Percentiles rank a stretch among this genome's conserved stretches.
phyloP scores from a whole-genome alignment of 345 rosid genomes.

The Nephelium lappaceum region DNA sequence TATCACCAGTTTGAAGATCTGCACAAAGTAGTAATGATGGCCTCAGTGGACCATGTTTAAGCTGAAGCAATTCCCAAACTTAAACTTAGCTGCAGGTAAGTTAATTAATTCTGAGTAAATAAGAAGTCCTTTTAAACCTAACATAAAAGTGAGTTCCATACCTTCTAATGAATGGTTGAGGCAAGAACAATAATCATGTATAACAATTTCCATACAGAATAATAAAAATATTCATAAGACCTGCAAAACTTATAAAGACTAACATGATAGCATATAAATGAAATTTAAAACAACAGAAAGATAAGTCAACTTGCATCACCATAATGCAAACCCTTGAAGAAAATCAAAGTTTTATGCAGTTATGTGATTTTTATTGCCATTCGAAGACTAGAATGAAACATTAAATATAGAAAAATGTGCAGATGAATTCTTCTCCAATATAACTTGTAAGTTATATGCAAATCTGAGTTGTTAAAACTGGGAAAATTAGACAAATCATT shows the following conservation, averaged over 20 bases:
- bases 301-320: background rate
- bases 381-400: background rate
- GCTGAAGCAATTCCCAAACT: constrained; percentile 21
- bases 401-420: background rate
- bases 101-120: background rate
- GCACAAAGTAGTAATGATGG: constrained; percentile 13
- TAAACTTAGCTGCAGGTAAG: constrained; percentile 8
- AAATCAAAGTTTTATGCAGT: background rate
- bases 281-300: constrained; percentile 9
- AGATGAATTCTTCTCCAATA: background rate
- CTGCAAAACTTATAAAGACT: constrained; percentile 41
- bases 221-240: constrained; percentile 27
- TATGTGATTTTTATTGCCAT: background rate
- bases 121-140: constrained; percentile 18
- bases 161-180: constrained; percentile 43
- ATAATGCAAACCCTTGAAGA: background rate
- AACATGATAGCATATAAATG: constrained; percentile 25
- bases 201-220: constrained; percentile 26
- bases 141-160: constrained; percentile 31
- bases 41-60: constrained; percentile 19
- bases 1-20: constrained; percentile 25
- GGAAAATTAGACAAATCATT: background rate
- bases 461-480: background rate
- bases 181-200: constrained; percentile 33
- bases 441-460: background rate